These are phyloP conservation scores for Penicillium verhagenii DNA, from an alignment of 495 filamentous ascomycete species.

Conservation along the genomic window DNA sequence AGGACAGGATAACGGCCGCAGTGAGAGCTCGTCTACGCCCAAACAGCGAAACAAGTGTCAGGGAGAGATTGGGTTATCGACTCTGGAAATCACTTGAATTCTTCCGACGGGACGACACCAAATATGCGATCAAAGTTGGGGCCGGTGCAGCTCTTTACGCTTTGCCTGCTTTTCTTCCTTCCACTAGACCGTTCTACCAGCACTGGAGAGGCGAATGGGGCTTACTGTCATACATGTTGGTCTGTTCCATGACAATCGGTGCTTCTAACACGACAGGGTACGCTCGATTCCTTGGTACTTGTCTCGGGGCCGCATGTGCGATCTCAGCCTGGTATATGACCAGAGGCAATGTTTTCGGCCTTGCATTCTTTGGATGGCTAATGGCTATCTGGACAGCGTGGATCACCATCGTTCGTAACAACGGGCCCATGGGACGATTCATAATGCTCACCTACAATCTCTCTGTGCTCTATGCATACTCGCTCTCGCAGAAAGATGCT, in stretches of 20 bases:
- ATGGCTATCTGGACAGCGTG: constrained; percentile 83
- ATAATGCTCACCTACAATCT: constrained; percentile 95
- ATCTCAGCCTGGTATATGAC: constrained; percentile 74
- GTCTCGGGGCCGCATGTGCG: constrained; percentile 74
- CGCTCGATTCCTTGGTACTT: constrained; percentile 84
- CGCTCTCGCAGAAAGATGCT: constrained; percentile 71
- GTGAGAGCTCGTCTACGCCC: constrained; percentile 4
- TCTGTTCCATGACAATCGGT: constrained; percentile 96
- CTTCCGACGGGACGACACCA: constrained; percentile 65
- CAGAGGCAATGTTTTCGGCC: constrained; percentile 64
- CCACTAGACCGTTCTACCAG: constrained; percentile 74
- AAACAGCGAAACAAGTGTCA: constrained; percentile 16
- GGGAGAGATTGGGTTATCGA: constrained; percentile 46
- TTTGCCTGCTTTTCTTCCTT: constrained; percentile 76
- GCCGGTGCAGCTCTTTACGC: constrained; percentile 84
- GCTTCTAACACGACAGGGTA: constrained; percentile 89
- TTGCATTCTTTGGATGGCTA: constrained; percentile 76
- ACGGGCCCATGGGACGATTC: constrained; percentile 89
- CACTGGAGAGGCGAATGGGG: constrained; percentile 98
- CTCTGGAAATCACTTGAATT: constrained; percentile 59
- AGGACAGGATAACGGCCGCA: constrained; percentile 8
- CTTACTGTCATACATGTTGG: constrained; percentile 93
- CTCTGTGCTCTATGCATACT: constrained; percentile 93
- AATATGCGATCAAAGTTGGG: constrained; percentile 90
- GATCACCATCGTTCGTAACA: constrained; percentile 78